Evolutionary conservation across 192 early-diverging fungal species (phyloP).

Genomic region (Linnemannia elongata): DNA sequence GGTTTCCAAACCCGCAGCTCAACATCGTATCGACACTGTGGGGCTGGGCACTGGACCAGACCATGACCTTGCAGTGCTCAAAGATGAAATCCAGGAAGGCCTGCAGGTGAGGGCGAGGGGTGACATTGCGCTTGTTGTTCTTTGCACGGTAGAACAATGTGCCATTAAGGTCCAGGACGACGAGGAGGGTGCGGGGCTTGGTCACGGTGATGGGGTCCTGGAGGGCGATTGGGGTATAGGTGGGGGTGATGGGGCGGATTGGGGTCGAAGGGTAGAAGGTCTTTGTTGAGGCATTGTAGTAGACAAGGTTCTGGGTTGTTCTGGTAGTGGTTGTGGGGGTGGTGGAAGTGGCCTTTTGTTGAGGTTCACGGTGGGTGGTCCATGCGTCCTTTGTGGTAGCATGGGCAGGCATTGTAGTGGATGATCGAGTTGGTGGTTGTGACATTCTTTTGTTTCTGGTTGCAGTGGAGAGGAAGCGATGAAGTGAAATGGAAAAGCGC

Average conservation of each 20-base stretch:
- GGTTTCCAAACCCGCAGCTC: conserved; percentile 29
- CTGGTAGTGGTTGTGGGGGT: background rate
- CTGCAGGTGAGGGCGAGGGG: conserved; percentile 65
- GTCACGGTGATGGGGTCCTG: conserved; percentile 25
- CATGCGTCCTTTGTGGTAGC: background rate
- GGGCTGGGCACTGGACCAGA: conserved; percentile 80
- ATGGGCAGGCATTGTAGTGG: background rate
- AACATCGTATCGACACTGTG: conserved; percentile 61
- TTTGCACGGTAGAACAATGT: conserved; percentile 70
- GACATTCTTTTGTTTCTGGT: background rate
- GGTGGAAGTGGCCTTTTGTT: background rate
- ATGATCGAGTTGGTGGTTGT: background rate
- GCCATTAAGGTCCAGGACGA: conserved; percentile 82
- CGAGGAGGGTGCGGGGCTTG: conserved; percentile 48
- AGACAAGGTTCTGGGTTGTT: background rate
- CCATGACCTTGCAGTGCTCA: conserved; percentile 74
- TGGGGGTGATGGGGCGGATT: conserved; percentile 36
- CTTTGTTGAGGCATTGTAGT: conserved; percentile 16
- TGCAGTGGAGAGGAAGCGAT: background rate
- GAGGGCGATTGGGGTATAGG: conserved; percentile 22
- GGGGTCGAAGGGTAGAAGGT: conserved; percentile 30
- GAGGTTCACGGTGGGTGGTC: background rate
- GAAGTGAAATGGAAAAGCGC: background rate
- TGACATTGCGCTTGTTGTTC: conserved; percentile 40
- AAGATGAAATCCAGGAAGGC: conserved; percentile 73